phyloP scores from a whole-genome alignment of 768 basidiomycete genomes.

The Sarcomyxa edulis region DNA sequence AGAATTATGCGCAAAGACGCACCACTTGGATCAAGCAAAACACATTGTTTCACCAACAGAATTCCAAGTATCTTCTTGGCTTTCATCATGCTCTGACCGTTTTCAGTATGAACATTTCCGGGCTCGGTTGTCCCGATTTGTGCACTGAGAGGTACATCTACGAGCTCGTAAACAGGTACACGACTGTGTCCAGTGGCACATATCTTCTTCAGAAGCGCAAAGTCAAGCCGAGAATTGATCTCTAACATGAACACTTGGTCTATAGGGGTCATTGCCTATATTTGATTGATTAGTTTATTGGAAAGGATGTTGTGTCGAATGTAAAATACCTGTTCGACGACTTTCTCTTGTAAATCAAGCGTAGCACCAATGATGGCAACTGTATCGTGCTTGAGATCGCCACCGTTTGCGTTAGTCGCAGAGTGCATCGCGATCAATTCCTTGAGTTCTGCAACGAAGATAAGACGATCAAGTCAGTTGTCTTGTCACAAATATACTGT shows the following conservation, averaged over 20 bases:
- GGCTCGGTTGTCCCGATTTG: slow-evolving; percentile 22
- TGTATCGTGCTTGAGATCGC: slow-evolving; percentile 81
- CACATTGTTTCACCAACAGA: slow-evolving; percentile 83
- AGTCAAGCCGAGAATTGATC: slow-evolving; percentile 78
- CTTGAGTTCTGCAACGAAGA: slow-evolving; percentile 72
- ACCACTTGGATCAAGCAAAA: slow-evolving; percentile 82
- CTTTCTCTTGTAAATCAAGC: slow-evolving; percentile 83
- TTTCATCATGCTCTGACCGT: too few relatives aligned
- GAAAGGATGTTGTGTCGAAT: too few relatives aligned
- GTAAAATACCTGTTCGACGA: slow-evolving; percentile 57
- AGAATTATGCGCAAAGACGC: too few relatives aligned
- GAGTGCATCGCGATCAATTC: slow-evolving; percentile 88
- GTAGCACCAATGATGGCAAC: slow-evolving; percentile 90
- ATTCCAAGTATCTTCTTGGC: slow-evolving; percentile 87
- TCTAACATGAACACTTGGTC: slow-evolving; percentile 80
- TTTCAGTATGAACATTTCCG: slow-evolving; percentile 48
- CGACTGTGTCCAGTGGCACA: slow-evolving; percentile 78
- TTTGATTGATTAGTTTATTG: too few relatives aligned
- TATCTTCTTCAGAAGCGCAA: slow-evolving; percentile 68
- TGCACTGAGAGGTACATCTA: slow-evolving; percentile 47
- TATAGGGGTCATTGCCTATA: slow-evolving; percentile 76
- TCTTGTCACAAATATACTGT: background rate
- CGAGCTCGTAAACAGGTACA: slow-evolving; percentile 75
- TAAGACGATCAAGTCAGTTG: background rate
- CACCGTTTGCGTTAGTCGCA: slow-evolving; percentile 64